Evolutionary conservation across 2,329 filamentous ascomycete genomes (phyloP).

Genomic region (Diaporthe helianthi): DNA sequence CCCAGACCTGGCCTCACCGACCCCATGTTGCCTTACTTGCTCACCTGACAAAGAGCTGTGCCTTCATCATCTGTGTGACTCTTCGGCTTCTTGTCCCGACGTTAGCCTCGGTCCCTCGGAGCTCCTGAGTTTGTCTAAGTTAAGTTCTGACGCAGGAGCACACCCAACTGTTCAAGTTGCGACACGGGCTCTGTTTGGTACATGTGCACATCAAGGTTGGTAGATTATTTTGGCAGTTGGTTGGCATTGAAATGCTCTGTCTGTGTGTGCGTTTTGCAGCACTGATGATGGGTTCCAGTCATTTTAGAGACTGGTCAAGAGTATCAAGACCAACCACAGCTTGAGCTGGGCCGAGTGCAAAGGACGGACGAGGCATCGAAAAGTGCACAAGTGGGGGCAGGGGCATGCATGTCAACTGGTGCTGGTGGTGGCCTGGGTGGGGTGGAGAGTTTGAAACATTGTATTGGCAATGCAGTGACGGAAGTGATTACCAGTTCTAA

Average conservation of each 20-base stretch:
- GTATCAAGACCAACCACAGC: not conserved
- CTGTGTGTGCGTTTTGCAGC: not conserved
- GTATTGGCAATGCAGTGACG: not conserved
- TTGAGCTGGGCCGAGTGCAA: not conserved
- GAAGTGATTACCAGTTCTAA: not conserved
- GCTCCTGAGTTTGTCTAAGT: not conserved
- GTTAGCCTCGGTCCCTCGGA: conserved; percentile 2
- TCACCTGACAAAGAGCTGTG: not conserved
- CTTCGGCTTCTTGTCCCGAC: not conserved
- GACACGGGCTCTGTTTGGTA: not conserved
- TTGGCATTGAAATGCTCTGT: not conserved
- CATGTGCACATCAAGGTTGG: not conserved
- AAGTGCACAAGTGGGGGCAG: not conserved
- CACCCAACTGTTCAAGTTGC: not conserved
- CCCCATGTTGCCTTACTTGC: not conserved
- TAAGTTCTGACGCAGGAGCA: conserved; percentile 14
- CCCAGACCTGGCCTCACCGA: conserved; percentile 19
- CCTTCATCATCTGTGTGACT: conserved; percentile 9
- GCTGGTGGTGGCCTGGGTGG: no score
- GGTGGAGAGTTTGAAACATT: not conserved
- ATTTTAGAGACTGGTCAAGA: not conserved
- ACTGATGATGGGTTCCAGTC: not conserved
- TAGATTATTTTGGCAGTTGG: not conserved
- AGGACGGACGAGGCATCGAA: not conserved
- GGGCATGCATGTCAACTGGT: no score